phyloP scores from a whole-genome alignment of 2,329 filamentous ascomycete genomes.

The Pseudodiploospora longispora region DNA sequence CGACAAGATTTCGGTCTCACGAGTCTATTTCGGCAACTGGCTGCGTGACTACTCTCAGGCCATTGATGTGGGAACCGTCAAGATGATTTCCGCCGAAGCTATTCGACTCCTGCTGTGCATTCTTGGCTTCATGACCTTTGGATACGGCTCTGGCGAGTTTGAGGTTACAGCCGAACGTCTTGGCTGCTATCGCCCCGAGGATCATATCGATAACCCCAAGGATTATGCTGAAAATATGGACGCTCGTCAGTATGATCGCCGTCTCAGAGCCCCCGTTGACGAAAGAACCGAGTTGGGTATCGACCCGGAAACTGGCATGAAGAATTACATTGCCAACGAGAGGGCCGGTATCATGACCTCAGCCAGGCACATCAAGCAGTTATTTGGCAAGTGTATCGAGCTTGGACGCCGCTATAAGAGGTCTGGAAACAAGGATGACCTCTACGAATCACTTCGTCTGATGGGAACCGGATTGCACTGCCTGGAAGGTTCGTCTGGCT shows the following conservation, averaged over 20 bases:
- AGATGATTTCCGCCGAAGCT: constrained; percentile 81
- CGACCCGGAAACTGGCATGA: constrained; percentile 68
- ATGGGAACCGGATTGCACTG: constrained; percentile 86
- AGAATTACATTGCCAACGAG: constrained; percentile 93
- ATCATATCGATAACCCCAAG: constrained; percentile 68
- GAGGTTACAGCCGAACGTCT: constrained; percentile 75
- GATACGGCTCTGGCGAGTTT: constrained; percentile 76
- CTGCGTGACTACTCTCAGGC: constrained; percentile 88
- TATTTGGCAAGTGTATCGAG: constrained; percentile 68
- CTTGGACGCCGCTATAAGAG: constrained; percentile 64
- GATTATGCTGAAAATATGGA: constrained; percentile 89
- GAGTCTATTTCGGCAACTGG: constrained; percentile 97
- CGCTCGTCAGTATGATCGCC: constrained; percentile 70
- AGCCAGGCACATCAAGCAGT: constrained; percentile 63
- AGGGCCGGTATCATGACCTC: constrained; percentile 71
- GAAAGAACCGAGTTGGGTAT: constrained; percentile 71
- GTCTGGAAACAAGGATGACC: constrained; percentile 56
- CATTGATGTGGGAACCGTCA: constrained; percentile 86
- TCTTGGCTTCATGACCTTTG: constrained; percentile 81
- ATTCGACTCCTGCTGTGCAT: constrained; percentile 86
- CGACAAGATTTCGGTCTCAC: constrained; percentile 76
- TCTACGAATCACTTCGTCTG: constrained; percentile 79
- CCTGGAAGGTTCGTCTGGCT: constrained; percentile 53
- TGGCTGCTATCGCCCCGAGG: constrained; percentile 75
- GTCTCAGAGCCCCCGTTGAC: constrained; percentile 75